Percentiles rank a stretch among this genome's conserved stretches.
Conservation (phyloP, 1,139 yeast species). For the Magnusiomyces paraingens region DNA sequence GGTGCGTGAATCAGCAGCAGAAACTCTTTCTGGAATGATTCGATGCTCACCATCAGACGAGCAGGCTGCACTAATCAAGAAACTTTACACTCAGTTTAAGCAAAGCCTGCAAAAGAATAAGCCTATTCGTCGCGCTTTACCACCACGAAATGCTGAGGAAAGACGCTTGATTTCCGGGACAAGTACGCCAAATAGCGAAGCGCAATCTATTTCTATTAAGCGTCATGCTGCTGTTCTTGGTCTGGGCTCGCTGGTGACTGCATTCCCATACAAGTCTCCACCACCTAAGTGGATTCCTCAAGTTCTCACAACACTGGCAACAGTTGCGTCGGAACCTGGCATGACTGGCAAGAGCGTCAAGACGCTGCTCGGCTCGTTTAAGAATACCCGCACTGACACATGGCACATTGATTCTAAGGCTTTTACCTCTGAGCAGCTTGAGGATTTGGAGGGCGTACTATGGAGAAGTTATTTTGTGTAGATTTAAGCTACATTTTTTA, state of each 20-base stretch:
- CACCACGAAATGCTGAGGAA: constrained; percentile 8
- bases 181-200: constrained; percentile 21
- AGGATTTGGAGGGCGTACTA: constrained; percentile 88
- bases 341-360: constrained; percentile 82
- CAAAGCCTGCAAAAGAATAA: constrained; percentile 31
- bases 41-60: constrained; percentile 66
- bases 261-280: constrained; percentile 87
- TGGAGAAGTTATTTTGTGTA: constrained; percentile 89
- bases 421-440: constrained; percentile 73
- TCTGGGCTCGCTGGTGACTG: constrained; percentile 79
- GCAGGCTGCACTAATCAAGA: constrained; percentile 36
- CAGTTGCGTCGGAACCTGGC: constrained; percentile 66
- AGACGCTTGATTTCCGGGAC: constrained; percentile 18
- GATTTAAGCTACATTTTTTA: constrained; percentile 3
- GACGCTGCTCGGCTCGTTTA: constrained; percentile 72
- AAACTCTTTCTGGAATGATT: constrained; percentile 72
- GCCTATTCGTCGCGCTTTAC: constrained; percentile 17
- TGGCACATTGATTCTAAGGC: constrained; percentile 87
- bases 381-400: constrained; percentile 89
- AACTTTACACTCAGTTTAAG: constrained; percentile 39
- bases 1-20: constrained; percentile 70
- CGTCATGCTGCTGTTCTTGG: constrained; percentile 90
- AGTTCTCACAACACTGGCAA: constrained; percentile 62
- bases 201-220: constrained; percentile 34
- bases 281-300: constrained; percentile 89